Base-by-base conservation (phyloP, 768 basidiomycete genomes). In the Auriscalpium vulgare region DNA sequence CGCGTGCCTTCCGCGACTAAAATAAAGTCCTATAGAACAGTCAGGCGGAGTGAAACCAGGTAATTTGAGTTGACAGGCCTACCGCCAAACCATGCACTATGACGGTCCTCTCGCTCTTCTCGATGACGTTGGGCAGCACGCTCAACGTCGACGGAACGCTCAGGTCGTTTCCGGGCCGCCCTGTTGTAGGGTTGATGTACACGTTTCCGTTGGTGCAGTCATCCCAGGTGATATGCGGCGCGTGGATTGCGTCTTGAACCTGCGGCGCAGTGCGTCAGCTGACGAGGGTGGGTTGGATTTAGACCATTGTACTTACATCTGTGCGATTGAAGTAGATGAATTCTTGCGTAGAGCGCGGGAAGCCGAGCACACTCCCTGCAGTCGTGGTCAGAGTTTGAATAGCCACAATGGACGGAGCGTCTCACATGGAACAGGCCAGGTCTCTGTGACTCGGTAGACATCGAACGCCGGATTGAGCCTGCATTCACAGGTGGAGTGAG, bases 391-490 rank as follows among this genome's bases (percentile, higher is more conserved):
- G 17, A n/a, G 35, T 47, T 48, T 19, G 36, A 34, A 35, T 10
- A 43, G 14, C 51, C 17, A 19, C 17, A 49, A 34, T 23, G 45
- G 19, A 16, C 35, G 38, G 3, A 35, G 14, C n/a, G 10, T 9
- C 69, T 60, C 54, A 76, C 77, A 78, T 16, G 77, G 64, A 56
- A 72, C 75, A 5, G 77, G 78, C 66, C 69, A 78, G 7, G 79
- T 80, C 60, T 83, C 80, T 11, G 79, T 77, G 8, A 83, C 77
- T 0, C 80, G 74, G 59, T 82, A 82, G 11, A 79, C 74, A 62
- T 82, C 72, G 53, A 82, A 83, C 1, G 73, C 80, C 4, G 81
- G 81, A 60, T 83, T 83, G 38, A 81, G 65, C 11, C 79, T 80
- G 51, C 38, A 45, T 29, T 29, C 7, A 4, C 2, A 29, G 4